A percentile compares a stretch with the other conserved stretches of the same genome.
Evolutionary conservation across 2,329 filamentous ascomycete genomes (phyloP).

Genomic region (Talaromyces sp.): DNA sequence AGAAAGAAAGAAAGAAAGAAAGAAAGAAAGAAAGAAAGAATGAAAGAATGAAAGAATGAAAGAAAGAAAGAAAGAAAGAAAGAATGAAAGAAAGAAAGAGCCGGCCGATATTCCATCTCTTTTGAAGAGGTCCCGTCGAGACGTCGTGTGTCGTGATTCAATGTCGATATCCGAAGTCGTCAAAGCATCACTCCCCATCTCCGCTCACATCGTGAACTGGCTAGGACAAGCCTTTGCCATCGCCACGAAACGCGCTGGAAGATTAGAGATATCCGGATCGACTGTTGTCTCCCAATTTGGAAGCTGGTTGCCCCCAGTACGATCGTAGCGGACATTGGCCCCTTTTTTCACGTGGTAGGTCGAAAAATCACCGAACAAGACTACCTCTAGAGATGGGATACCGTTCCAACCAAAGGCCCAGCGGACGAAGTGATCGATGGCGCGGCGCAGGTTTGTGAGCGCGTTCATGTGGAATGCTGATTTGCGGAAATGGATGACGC

Average conservation of each 20-base stretch:
- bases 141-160: background rate
- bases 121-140: background rate
- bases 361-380: slow-evolving; percentile 11
- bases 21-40: background rate
- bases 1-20: background rate
- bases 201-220: slow-evolving; percentile 4
- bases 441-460: background rate
- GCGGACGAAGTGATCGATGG: background rate
- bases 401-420: slow-evolving; percentile 5
- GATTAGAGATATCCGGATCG: slow-evolving; percentile 7
- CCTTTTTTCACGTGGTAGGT: background rate
- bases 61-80: background rate
- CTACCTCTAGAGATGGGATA: background rate
- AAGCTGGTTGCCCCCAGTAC: background rate
- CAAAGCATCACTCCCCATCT: background rate
- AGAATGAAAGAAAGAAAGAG: background rate
- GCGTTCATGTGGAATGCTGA: background rate
- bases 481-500: slow-evolving; percentile 13
- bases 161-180: background rate
- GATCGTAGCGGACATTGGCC: background rate
- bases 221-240: slow-evolving; percentile 7
- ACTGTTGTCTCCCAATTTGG: background rate
- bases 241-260: background rate
- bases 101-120: background rate
- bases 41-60: too few relatives aligned